Evolutionary conservation across 306 rosid genomes (phyloP), one percentile per base, ranked within the genome.

Genomic region (Castanospermum australe): DNA sequence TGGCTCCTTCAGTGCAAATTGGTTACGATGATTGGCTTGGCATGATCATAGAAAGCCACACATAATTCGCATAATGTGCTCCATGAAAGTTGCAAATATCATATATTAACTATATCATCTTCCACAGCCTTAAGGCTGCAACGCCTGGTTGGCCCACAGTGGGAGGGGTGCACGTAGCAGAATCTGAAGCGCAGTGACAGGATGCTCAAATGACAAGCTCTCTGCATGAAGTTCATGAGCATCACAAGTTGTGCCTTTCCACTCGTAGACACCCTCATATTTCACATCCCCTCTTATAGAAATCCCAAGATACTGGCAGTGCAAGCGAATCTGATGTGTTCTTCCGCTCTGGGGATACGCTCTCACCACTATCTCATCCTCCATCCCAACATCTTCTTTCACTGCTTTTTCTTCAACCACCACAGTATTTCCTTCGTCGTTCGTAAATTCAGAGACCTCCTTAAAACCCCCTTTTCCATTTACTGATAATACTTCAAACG

Each of bases 161-260:
- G 97, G 98, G 15, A 92, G 83, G 35, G 98, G 97, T 20, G 97
- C 91, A 42, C 0, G 82, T 18, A 95, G 25, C 33, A 61, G 33
- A 44, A 90, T n/a, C 30, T 48, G 87, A 84, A 85, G 56, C 66
- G 90, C 90, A 8, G 91, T 91, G 15, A 92, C 79, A 35, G 99
- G 98, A 56, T 95, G 99, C 75, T 83, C 84, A 71, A 95, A 79
- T 0, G 84, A 82, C 89, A 92, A 57, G 42, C 92, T 87, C 82
- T 95, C 99, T 0, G 99, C 98, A 88, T 91, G 99, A 88, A 95
- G 97, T 54, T 91, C 90, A 76, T 95, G 99, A 18, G 88, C 84
- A 47, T 82, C 84, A 42, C 75, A 88, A 6, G 71, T 60, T 13
- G 4, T 50, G 20, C 87, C 95, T 64, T 84, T 84, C 96, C 95